phyloP scores from a whole-genome alignment of 352 stramenopile species.

The Globisporangium megalacanthum region DNA sequence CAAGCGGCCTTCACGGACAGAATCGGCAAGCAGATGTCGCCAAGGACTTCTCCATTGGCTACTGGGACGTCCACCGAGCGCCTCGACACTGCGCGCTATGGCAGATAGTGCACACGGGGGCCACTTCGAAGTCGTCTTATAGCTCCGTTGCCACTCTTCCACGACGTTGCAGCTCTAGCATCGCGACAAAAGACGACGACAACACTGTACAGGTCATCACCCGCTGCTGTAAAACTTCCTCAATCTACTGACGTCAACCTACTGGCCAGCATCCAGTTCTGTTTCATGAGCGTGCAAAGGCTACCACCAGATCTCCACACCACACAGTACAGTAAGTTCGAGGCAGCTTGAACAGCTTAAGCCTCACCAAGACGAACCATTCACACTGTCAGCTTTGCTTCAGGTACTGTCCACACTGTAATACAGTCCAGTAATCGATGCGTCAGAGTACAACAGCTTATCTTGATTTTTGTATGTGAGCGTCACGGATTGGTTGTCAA shows the following conservation, averaged over 20 bases:
- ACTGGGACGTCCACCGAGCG: too few species aligned
- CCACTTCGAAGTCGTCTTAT: neutral
- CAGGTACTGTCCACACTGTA: too few species aligned
- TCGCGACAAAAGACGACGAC: slow-evolving; percentile 18
- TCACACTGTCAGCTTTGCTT: too few species aligned
- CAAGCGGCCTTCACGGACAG: neutral
- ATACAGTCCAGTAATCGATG: too few species aligned
- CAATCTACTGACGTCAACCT: neutral
- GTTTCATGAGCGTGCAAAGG: neutral
- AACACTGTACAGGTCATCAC: slow-evolving; percentile 17
- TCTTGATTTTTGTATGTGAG: too few species aligned
- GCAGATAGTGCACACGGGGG: too few species aligned
- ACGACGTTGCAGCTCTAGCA: slow-evolving; percentile 42
- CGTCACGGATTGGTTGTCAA: too few species aligned
- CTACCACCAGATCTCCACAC: neutral
- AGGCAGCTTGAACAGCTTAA: too few species aligned
- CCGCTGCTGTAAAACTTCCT: neutral
- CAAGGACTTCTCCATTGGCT: neutral
- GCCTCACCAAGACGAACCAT: too few species aligned
- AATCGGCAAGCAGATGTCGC: neutral
- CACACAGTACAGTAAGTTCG: neutral
- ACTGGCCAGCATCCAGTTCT: neutral
- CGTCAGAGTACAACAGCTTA: too few species aligned
- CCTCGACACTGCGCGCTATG: neutral
- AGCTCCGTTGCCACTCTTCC: slow-evolving; percentile 1